Percentiles rank a stretch among this genome's conserved stretches.
Conservation (phyloP, 805 yeast species). For the Candida boleticola region DNA sequence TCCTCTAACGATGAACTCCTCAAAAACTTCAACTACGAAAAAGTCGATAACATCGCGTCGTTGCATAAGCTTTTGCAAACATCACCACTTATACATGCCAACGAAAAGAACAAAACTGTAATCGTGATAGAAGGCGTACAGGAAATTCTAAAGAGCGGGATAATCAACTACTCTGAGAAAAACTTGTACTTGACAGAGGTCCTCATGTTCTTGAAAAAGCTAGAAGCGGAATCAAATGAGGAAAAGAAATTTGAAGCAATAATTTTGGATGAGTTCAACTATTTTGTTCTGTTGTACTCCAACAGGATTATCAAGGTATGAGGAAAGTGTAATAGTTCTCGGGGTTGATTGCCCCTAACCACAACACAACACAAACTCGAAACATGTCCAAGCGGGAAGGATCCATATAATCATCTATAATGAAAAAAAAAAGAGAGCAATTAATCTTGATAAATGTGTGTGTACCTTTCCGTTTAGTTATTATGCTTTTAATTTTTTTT, state of each 20-base stretch:
- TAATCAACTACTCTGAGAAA: slow-evolving; percentile 1
- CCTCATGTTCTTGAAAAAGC: not conserved
- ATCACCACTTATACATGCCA: not conserved
- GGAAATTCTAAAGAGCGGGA: not conserved
- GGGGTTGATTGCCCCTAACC: no score
- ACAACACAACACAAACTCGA: no score
- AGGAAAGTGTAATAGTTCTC: no score
- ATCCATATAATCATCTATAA: no score
- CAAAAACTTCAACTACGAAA: slow-evolving; percentile 3
- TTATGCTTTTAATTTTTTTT: no score
- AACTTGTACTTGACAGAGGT: not conserved
- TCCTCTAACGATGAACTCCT: not conserved
- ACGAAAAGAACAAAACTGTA: not conserved
- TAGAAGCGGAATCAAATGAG: not conserved
- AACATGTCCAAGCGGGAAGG: no score
- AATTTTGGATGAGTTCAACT: not conserved
- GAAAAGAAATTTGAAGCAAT: not conserved
- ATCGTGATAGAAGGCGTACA: not conserved
- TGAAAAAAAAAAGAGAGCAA: no score
- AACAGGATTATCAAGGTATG: not conserved
- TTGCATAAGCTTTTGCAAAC: not conserved
- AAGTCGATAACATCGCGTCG: not conserved
- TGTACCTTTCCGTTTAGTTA: no score
- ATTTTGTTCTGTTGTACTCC: slow-evolving; percentile 1
- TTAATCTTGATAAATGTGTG: no score